Conservation (phyloP, 1,139 yeast genomes). For the Zygosaccharomyces pseudobailii region DNA sequence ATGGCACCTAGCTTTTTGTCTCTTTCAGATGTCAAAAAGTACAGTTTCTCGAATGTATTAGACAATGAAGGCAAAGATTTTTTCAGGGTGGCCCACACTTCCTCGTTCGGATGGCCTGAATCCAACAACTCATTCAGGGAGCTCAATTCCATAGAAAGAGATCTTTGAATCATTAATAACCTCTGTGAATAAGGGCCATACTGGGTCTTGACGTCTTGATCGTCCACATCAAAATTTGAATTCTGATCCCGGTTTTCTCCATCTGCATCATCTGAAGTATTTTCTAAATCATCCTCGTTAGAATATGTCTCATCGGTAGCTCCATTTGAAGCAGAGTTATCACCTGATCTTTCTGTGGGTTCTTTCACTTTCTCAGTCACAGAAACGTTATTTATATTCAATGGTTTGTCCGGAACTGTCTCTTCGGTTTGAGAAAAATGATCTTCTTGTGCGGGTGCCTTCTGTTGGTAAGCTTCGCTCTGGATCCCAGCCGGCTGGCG, state of each 20-base stretch:
- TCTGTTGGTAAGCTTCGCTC: neutral
- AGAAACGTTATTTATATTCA: neutral
- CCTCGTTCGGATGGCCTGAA: conserved; percentile 24
- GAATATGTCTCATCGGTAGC: conserved; percentile 14
- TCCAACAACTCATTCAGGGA: conserved; percentile 55
- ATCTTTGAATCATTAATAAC: conserved; percentile 48
- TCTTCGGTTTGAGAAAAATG: neutral
- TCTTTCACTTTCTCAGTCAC: neutral
- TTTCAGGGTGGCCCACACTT: conserved; percentile 30
- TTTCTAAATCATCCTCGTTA: conserved; percentile 16
- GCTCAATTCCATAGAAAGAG: conserved; percentile 55
- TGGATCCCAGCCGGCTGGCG: neutral
- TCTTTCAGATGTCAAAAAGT: conserved; percentile 30
- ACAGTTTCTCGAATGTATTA: conserved; percentile 31
- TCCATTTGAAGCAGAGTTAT: neutral
- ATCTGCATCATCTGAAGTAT: conserved; percentile 19
- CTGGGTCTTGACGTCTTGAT: conserved; percentile 34
- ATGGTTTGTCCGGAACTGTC: neutral
- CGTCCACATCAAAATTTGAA: conserved; percentile 26
- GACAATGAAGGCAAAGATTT: conserved; percentile 32
- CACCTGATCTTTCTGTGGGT: neutral
- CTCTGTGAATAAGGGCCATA: conserved; percentile 41
- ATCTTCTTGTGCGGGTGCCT: neutral
- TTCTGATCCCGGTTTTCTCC: conserved; percentile 25
- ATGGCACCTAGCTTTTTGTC: conserved; percentile 43